Evolutionary conservation across 2,329 filamentous ascomycete species (phyloP).

Genomic region (Penicillium thymicola): DNA sequence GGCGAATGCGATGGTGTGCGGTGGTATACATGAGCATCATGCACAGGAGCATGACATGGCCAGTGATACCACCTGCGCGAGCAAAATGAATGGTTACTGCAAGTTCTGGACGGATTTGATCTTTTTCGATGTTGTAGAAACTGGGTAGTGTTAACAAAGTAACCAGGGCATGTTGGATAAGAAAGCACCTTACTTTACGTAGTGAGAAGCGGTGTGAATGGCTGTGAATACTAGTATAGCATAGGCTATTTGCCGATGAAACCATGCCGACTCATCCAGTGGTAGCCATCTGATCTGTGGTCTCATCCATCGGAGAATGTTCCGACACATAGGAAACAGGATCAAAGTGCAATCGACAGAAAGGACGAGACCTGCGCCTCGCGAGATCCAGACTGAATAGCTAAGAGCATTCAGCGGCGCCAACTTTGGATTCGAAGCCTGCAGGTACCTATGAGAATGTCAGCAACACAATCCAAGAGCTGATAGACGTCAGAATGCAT

Average conservation of each 20-base stretch:
- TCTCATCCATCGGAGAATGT: slow-evolving; percentile 76
- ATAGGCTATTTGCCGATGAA: slow-evolving; percentile 93
- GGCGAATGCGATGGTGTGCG: slow-evolving; percentile 85
- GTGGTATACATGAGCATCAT: slow-evolving; percentile 99
- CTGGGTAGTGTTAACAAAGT: slow-evolving; percentile 45
- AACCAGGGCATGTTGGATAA: neutral
- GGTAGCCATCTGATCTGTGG: slow-evolving; percentile 86
- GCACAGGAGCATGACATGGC: slow-evolving; percentile 97
- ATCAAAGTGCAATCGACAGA: slow-evolving; percentile 84
- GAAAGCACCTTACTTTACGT: slow-evolving; percentile 75
- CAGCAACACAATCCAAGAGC: slow-evolving; percentile 11
- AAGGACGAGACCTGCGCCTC: slow-evolving; percentile 84
- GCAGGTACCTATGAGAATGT: slow-evolving; percentile 65
- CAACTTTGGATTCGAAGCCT: slow-evolving; percentile 64
- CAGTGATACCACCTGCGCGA: slow-evolving; percentile 85
- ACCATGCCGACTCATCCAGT: slow-evolving; percentile 95
- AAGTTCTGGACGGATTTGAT: slow-evolving; percentile 72
- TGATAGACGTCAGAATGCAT: slow-evolving; percentile 34
- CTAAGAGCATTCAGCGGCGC: slow-evolving; percentile 74
- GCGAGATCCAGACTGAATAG: slow-evolving; percentile 93
- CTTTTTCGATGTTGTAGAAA: slow-evolving; percentile 92
- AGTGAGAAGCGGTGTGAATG: slow-evolving; percentile 75
- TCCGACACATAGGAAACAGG: slow-evolving; percentile 90
- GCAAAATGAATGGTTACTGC: slow-evolving; percentile 91
- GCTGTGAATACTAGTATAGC: slow-evolving; percentile 77